These are phyloP conservation scores for Penicillium sp. DNA, from an alignment of 2,329 filamentous ascomycete genomes.

Conservation along the genomic window DNA sequence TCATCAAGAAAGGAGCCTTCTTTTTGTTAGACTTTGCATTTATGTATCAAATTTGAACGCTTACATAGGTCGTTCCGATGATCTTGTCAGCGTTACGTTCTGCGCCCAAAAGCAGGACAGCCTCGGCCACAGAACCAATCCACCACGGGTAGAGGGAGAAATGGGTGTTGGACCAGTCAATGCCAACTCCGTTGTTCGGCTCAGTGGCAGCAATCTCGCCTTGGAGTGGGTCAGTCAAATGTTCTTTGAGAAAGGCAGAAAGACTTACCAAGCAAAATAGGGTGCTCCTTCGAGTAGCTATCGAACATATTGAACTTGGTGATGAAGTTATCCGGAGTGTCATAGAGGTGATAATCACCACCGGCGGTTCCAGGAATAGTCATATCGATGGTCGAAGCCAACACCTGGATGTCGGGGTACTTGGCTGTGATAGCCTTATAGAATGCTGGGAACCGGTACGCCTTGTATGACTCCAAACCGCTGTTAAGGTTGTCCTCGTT, in stretches of 20 bases:
- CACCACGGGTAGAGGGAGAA: conserved; percentile 56
- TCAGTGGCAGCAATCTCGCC: conserved; percentile 32
- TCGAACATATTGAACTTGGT: conserved; percentile 56
- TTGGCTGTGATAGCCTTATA: conserved; percentile 58
- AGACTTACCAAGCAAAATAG: conserved; percentile 27
- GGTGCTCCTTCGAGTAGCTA: conserved; percentile 36
- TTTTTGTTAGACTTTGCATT: background rate
- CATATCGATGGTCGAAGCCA: conserved; percentile 35
- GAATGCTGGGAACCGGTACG: conserved; percentile 61
- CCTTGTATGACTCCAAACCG: conserved; percentile 53
- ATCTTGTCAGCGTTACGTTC: conserved; percentile 57
- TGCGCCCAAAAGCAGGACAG: conserved; percentile 64
- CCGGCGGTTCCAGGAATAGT: conserved; percentile 26
- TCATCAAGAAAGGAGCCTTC: conserved; percentile 32
- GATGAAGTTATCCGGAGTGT: conserved; percentile 54
- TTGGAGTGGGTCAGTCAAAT: background rate
- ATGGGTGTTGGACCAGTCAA: conserved; percentile 46
- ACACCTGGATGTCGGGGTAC: conserved; percentile 58
- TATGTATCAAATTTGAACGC: background rate
- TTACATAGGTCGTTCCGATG: conserved; percentile 31
- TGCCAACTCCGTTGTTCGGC: conserved; percentile 49
- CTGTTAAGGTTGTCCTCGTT: conserved; percentile 67
- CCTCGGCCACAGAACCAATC: conserved; percentile 65
- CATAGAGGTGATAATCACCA: conserved; percentile 53
- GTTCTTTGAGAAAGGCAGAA: background rate